These are phyloP conservation scores for Tricholoma sp. DNA, from an alignment of 768 basidiomycete species.

Conservation along the genomic window DNA sequence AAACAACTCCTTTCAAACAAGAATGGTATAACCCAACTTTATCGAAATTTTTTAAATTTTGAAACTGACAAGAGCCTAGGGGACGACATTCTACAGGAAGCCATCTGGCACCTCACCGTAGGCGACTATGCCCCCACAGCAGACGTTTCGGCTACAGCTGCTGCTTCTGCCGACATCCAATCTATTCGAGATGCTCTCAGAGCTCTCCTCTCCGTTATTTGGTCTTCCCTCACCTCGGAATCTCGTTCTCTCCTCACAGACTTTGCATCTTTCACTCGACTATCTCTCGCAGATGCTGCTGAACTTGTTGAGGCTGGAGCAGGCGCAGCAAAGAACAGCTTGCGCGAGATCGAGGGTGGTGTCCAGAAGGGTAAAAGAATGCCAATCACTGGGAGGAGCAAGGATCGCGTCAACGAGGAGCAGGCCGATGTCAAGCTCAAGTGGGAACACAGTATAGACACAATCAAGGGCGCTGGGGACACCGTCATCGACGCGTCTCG, in stretches of 20 bases:
- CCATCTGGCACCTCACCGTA: slow-evolving; percentile 59
- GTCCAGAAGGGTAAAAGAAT: slow-evolving; percentile 54
- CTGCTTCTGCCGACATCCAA: slow-evolving; percentile 36
- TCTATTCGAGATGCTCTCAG: slow-evolving; percentile 47
- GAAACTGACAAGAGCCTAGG: no score
- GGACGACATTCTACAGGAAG: slow-evolving; percentile 61
- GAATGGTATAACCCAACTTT: slow-evolving; percentile 37
- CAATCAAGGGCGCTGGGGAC: slow-evolving; percentile 51
- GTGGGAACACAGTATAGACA: slow-evolving; percentile 68
- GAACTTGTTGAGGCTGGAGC: slow-evolving; percentile 54
- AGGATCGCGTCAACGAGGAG: slow-evolving; percentile 42
- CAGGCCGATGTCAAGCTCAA: slow-evolving; percentile 42
- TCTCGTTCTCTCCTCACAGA: slow-evolving; percentile 52
- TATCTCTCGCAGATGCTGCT: slow-evolving; percentile 63
- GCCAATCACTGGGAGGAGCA: slow-evolving; percentile 50
- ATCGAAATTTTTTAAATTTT: no score
- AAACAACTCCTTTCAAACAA: slow-evolving; percentile 49
- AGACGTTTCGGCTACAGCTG: slow-evolving; percentile 14
- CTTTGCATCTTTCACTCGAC: slow-evolving; percentile 59
- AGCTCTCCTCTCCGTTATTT: slow-evolving; percentile 46
- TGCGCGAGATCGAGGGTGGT: slow-evolving; percentile 52
- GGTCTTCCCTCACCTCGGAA: slow-evolving; percentile 49
- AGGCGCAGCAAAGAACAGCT: slow-evolving; percentile 40
- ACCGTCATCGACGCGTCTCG: slow-evolving; percentile 52
- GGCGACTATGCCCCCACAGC: slow-evolving; percentile 40